These are phyloP conservation scores for Boeremia lycopersici DNA, from an alignment of 2,329 filamentous ascomycete genomes.

Conservation along the genomic window DNA sequence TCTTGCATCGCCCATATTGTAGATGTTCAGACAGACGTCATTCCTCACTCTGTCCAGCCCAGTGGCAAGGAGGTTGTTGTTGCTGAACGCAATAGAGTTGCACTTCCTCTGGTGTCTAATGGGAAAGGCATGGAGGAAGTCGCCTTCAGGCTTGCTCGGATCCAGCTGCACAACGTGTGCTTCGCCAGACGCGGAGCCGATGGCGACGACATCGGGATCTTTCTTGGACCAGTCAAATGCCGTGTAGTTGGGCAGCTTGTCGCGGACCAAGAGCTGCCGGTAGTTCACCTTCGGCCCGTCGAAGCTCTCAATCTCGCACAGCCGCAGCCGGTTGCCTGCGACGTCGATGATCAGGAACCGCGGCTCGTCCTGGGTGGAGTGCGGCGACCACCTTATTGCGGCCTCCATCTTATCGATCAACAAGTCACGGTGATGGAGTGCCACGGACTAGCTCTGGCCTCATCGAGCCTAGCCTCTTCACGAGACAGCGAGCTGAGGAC, in stretches of 20 bases:
- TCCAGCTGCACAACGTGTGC: slow-evolving; percentile 77
- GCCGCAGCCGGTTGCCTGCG: slow-evolving; percentile 62
- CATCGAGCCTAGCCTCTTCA: slow-evolving; percentile 6
- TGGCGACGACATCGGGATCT: slow-evolving; percentile 70
- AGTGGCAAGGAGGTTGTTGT: slow-evolving; percentile 72
- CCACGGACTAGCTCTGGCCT: slow-evolving; percentile 8
- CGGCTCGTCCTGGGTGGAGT: slow-evolving; percentile 57
- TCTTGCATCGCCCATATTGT: slow-evolving; percentile 70
- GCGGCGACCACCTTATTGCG: slow-evolving; percentile 68
- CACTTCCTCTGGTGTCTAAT: slow-evolving; percentile 78
- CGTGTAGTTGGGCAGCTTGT: slow-evolving; percentile 64
- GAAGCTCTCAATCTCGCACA: slow-evolving; percentile 58
- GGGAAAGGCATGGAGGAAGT: slow-evolving; percentile 66
- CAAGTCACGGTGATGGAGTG: not conserved
- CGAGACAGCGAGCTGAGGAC: not conserved
- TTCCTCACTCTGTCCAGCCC: slow-evolving; percentile 81
- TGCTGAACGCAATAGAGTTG: slow-evolving; percentile 81
- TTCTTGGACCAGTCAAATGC: slow-evolving; percentile 70
- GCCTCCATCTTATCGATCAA: slow-evolving; percentile 57
- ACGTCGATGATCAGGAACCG: slow-evolving; percentile 68
- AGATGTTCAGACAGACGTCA: slow-evolving; percentile 82
- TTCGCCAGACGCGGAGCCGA: slow-evolving; percentile 76
- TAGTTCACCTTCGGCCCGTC: slow-evolving; percentile 54
- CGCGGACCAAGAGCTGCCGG: slow-evolving; percentile 59
- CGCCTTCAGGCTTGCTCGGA: slow-evolving; percentile 57